These are phyloP conservation scores for Sutorius australiensis DNA, from an alignment of 768 basidiomycete species.

Conservation along the genomic window DNA sequence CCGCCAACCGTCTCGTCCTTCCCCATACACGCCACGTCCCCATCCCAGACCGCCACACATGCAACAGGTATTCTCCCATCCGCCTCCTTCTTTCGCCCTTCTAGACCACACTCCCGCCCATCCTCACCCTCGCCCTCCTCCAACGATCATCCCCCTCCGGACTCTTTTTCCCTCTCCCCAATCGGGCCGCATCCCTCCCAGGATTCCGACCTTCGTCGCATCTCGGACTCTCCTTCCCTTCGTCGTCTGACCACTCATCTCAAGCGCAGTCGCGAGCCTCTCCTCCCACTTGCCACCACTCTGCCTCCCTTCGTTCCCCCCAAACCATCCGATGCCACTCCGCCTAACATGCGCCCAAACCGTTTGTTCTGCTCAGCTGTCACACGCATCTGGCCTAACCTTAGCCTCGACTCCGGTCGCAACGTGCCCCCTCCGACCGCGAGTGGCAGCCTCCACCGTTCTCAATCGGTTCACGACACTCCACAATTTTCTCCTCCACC, in stretches of 20 bases:
- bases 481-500: conserved; percentile 8
- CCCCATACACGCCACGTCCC: conserved; percentile 15
- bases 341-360: background rate
- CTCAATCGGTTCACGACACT: conserved; percentile 12
- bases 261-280: conserved; percentile 70
- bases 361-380: conserved; percentile 38
- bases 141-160: conserved; percentile 25
- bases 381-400: conserved; percentile 53
- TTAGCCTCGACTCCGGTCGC: conserved; percentile 49
- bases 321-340: background rate
- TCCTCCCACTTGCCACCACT: conserved; percentile 48
- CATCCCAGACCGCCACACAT: conserved; percentile 65
- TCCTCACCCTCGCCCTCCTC: conserved; percentile 33
- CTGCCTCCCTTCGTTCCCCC: background rate
- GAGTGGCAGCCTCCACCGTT: conserved; percentile 1
- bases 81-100: conserved; percentile 73
- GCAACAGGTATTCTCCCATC: conserved; percentile 75
- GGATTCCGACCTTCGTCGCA: conserved; percentile 39
- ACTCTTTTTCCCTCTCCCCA: conserved; percentile 40
- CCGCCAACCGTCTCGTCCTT: conserved; percentile 28
- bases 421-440: conserved; percentile 18
- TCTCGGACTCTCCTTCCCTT: conserved; percentile 25
- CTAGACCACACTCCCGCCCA: conserved; percentile 50
- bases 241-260: conserved; percentile 35
- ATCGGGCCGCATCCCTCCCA: conserved; percentile 36